These are phyloP conservation scores for Geotrichum reessii DNA, from an alignment of 1,139 yeast species.

Conservation along the genomic window DNA sequence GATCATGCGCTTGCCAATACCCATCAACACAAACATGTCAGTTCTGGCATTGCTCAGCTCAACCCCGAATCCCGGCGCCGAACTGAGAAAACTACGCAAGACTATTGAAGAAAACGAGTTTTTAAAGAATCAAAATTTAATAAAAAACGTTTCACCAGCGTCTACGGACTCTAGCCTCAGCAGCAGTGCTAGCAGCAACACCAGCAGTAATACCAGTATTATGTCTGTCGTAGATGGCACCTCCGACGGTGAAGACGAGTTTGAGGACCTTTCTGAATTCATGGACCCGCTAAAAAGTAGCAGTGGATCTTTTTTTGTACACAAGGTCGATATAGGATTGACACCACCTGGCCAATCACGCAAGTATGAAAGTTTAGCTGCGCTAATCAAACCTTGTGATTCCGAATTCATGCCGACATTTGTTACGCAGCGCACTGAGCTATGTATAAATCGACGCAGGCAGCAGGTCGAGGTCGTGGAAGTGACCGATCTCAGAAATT, in stretches of 20 bases:
- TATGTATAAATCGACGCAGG: background rate
- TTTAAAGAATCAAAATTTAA: background rate
- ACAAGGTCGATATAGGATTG: background rate
- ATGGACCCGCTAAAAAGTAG: conserved; percentile 4
- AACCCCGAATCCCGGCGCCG: conserved; percentile 5
- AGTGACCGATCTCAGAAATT: background rate
- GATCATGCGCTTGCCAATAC: background rate
- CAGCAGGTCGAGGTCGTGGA: background rate
- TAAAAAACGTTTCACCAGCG: background rate
- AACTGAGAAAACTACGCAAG: conserved; percentile 2
- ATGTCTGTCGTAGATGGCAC: background rate
- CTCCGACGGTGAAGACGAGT: background rate
- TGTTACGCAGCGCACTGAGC: background rate
- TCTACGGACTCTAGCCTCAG: background rate
- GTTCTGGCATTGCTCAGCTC: background rate
- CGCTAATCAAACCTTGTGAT: background rate
- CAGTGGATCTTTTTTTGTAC: background rate
- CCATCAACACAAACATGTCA: background rate
- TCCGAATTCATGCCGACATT: background rate
- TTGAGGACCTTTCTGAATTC: background rate
- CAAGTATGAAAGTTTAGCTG: background rate
- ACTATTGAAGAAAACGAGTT: background rate
- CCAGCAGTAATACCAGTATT: background rate
- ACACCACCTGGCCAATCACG: background rate
- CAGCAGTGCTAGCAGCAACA: background rate